Evolutionary conservation across 208 protist species (phyloP), one percentile per base, ranked within the genome.

Genomic region (Herpetomonas tarakana): DNA sequence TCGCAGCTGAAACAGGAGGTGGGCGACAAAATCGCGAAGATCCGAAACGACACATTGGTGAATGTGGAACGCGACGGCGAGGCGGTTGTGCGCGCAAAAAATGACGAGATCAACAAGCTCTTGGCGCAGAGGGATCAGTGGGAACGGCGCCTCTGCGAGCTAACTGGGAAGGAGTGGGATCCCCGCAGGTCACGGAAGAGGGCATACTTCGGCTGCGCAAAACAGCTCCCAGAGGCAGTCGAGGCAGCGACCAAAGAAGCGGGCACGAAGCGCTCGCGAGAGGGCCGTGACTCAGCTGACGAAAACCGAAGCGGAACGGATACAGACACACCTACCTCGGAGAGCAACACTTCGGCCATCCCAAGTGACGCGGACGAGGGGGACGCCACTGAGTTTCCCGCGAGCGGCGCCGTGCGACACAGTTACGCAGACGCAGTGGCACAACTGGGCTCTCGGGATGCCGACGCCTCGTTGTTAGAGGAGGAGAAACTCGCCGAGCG

Each of bases 1-100:
- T 83, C 72, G 51, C 62, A 70, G 21, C 39, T 90, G n/a, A 88
- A 83, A 30, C 76, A 79, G 47, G 79, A 94, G 47, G 75, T 94
- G 60, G 87, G 83, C 25, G 78, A 90, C 45, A 83, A 83, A 58
- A 79, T 80, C 31, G 81, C 82, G 14, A 78, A 71, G 38, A 41
- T 94, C 9, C 81, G 80, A 16, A 72, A 89, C 31, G 46, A 58
- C 22, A 58, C 62, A 7, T 63, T 88, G 4, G 35, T 84, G 14
- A 88, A 74, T 28, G 66, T 94, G 28, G 83, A 91, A 59, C 89
- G 76, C 49, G 78, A 94, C 61, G 87, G 87, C 2, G 83, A 94
- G 54, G 69, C 74, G 9, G 69, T 79, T 41, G 68, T 94, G 26
- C 68, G 87, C 6, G 67, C 77, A 9, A 83, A 80, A 62, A 94